phyloP scores from a whole-genome alignment of 2,329 filamentous ascomycete species.

The Pyrenochaeta sp. region DNA sequence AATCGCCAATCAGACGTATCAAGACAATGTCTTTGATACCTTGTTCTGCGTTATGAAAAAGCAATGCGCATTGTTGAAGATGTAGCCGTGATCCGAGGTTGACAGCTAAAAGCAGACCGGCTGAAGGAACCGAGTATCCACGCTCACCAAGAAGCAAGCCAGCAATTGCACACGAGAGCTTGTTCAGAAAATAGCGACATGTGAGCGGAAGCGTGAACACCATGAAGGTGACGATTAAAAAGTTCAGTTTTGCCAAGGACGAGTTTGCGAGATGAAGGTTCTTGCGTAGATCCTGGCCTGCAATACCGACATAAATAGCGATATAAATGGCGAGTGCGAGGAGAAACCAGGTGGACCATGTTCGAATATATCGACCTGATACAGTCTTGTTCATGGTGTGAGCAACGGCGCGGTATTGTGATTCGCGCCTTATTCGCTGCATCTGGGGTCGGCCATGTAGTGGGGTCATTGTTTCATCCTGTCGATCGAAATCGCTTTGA shows the following conservation, averaged over 20 bases:
- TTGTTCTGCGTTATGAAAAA: not conserved
- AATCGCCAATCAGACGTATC: not conserved
- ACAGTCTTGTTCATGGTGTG: constrained; percentile 2
- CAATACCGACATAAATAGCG: not conserved
- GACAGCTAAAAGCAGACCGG: not conserved
- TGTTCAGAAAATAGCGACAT: not conserved
- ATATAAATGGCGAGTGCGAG: not conserved
- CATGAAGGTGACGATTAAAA: not conserved
- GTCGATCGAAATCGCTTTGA: not conserved
- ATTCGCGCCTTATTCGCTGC: not conserved
- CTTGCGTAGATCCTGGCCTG: not conserved
- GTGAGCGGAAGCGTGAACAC: not conserved
- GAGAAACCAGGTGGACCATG: not conserved
- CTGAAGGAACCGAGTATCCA: not conserved
- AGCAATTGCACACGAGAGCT: not conserved
- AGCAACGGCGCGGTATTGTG: constrained; percentile 2
- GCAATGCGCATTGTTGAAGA: not conserved
- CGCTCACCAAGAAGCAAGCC: not conserved
- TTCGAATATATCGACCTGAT: not conserved
- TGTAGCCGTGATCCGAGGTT: not conserved
- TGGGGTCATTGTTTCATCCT: not conserved
- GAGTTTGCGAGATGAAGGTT: constrained; percentile 1
- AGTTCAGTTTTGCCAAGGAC: not conserved
- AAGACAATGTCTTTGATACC: not conserved
- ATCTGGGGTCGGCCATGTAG: not conserved